These are phyloP conservation scores for Cenchrus americanus DNA, from an alignment of 176 grass and related monocot species.

Conservation along the genomic window DNA sequence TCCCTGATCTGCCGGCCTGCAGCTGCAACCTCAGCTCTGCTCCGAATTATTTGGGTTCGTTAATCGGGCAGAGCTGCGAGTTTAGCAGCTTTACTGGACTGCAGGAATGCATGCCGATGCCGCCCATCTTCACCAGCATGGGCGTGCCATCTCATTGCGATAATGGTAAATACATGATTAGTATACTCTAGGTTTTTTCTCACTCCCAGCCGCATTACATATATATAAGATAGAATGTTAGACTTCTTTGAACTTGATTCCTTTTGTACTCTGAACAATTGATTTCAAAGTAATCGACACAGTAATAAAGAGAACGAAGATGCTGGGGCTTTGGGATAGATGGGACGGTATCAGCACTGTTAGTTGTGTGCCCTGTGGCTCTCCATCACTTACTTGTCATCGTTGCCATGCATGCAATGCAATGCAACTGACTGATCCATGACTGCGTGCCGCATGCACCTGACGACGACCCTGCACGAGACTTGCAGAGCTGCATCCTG, in stretches of 20 bases:
- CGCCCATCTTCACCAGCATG: background rate
- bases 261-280: too few species aligned
- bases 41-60: conserved; percentile 56
- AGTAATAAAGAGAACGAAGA: background rate
- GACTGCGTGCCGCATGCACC: too few species aligned
- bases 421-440: background rate
- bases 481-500: too few species aligned
- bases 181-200: too few species aligned
- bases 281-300: background rate
- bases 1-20: background rate
- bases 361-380: background rate
- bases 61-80: conserved; percentile 50
- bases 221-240: too few species aligned
- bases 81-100: conserved; percentile 41
- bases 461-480: too few species aligned
- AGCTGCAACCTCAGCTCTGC: conserved; percentile 24
- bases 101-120: background rate
- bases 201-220: too few species aligned
- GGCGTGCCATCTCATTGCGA: background rate
- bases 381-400: too few species aligned
- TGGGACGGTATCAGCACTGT: background rate
- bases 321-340: background rate
- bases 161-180: too few species aligned
- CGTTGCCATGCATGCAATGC: too few species aligned
- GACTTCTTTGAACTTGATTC: too few species aligned